These are phyloP conservation scores for Phytopythium delawarense DNA, from an alignment of 352 stramenopile species.

Conservation along the genomic window DNA sequence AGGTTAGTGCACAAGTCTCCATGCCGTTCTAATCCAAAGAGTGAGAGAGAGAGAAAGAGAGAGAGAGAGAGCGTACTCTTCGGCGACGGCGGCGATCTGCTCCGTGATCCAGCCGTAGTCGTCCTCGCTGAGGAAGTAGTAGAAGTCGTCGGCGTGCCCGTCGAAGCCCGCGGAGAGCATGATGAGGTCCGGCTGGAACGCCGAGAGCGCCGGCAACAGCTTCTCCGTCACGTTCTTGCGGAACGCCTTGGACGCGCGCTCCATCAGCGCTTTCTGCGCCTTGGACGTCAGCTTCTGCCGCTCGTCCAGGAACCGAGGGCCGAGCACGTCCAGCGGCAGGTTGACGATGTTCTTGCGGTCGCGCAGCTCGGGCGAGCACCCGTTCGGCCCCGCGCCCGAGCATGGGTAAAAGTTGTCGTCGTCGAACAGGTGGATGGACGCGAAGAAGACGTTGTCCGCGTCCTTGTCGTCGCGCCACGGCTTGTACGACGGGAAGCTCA, in stretches of 20 bases:
- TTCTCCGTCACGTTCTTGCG: constrained; percentile 36
- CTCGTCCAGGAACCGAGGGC: constrained; percentile 53
- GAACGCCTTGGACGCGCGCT: constrained; percentile 40
- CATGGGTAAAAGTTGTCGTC: constrained; percentile 66
- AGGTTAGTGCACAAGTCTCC: too few species aligned
- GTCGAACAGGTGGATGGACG: constrained; percentile 58
- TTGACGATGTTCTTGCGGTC: constrained; percentile 50
- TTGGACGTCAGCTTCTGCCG: constrained; percentile 48
- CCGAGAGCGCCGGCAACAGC: constrained; percentile 39
- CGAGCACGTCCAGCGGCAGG: constrained; percentile 45
- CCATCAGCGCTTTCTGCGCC: constrained; percentile 46
- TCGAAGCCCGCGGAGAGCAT: constrained; percentile 71
- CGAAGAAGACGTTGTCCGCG: constrained; percentile 61
- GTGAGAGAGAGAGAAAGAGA: too few species aligned
- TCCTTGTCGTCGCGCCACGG: constrained; percentile 64
- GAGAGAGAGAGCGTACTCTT: constrained; percentile 62
- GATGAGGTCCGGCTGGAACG: constrained; percentile 57
- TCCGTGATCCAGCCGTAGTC: constrained; percentile 87
- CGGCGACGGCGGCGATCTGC: constrained; percentile 84
- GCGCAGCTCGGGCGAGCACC: constrained; percentile 43
- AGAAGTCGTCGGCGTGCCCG: constrained; percentile 60
- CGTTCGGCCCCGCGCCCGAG: constrained; percentile 41
- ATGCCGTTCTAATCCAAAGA: too few species aligned
- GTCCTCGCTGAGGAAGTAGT: constrained; percentile 73
- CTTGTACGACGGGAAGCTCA: constrained; percentile 59